These are phyloP conservation scores for Venturiaceae sp. DNA, from an alignment of 2,329 filamentous ascomycete genomes.

Conservation along the genomic window DNA sequence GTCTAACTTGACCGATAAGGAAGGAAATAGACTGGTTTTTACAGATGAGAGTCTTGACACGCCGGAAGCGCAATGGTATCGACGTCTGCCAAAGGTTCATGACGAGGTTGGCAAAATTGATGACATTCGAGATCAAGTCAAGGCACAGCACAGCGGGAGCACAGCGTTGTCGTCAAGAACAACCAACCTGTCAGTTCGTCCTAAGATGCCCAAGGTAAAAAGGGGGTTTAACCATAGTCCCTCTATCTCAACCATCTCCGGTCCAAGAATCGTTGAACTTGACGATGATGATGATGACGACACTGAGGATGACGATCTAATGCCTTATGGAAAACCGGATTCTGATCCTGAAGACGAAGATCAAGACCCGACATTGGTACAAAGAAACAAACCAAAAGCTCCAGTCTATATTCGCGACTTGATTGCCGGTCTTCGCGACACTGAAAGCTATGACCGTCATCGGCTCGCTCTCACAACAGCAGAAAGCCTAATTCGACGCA, in stretches of 20 bases:
- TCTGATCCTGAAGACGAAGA: constrained; percentile 87
- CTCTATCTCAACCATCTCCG: constrained; percentile 12
- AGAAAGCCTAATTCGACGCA: constrained; percentile 72
- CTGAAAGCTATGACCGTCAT: constrained; percentile 77
- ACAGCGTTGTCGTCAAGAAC: neutral
- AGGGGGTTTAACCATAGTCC: neutral
- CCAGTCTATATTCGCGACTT: constrained; percentile 80
- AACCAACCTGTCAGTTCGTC: neutral
- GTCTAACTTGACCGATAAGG: constrained; percentile 53
- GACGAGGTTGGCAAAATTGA: constrained; percentile 55
- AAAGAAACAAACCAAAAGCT: constrained; percentile 69
- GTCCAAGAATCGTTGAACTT: constrained; percentile 41
- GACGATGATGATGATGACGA: constrained; percentile 42
- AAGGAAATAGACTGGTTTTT: constrained; percentile 68
- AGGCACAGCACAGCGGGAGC: neutral
- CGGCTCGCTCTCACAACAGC: constrained; percentile 70
- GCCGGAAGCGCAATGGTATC: constrained; percentile 67
- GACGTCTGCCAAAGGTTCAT: constrained; percentile 50
- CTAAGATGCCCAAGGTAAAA: neutral
- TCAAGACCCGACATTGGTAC: constrained; percentile 80
- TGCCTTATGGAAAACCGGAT: constrained; percentile 74
- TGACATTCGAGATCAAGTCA: constrained; percentile 13
- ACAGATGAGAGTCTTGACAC: constrained; percentile 69
- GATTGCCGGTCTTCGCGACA: constrained; percentile 66
- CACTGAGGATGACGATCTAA: constrained; percentile 55